phyloP scores from a whole-genome alignment of 345 rosid species.

The Turnera subulata region DNA sequence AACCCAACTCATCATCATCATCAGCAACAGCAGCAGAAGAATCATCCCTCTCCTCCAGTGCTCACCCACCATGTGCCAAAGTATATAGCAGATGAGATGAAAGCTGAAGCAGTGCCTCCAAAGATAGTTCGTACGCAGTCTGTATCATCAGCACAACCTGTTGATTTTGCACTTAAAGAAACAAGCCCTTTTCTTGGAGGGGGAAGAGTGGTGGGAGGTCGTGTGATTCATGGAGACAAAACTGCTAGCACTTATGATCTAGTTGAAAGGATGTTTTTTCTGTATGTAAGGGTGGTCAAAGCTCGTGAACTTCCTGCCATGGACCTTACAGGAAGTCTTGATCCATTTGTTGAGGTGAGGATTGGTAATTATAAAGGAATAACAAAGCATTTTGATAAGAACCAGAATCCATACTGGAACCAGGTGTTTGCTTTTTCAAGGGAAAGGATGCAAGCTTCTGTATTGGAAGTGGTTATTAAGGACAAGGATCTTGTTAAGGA shows the following conservation, averaged over 20 bases:
- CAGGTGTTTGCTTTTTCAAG: conserved; percentile 36
- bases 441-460: conserved; percentile 33
- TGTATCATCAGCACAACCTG: conserved; percentile 49
- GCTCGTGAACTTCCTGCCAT: conserved; percentile 36
- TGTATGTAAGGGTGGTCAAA: conserved; percentile 30
- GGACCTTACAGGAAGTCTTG: conserved; percentile 31
- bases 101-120: conserved; percentile 56
- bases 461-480: conserved; percentile 26
- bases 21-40: too few species aligned
- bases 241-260: conserved; percentile 37
- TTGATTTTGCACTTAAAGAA: conserved; percentile 32
- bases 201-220: conserved; percentile 47
- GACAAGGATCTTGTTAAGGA: conserved; percentile 29
- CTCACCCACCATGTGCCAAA: conserved; percentile 55
- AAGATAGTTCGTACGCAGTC: conserved; percentile 71
- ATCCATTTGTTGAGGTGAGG: conserved; percentile 32
- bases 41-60: conserved; percentile 39
- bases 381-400: conserved; percentile 29
- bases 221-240: conserved; percentile 55
- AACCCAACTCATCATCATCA: conserved; percentile 41
- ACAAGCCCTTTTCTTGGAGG: conserved; percentile 39
- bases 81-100: conserved; percentile 62
- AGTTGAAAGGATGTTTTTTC: conserved; percentile 31
- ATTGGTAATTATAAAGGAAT: conserved; percentile 33
- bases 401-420: conserved; percentile 32